Evolutionary conservation across 495 filamentous ascomycete genomes (phyloP).

Genomic region (Aspergillus saccharolyticus): DNA sequence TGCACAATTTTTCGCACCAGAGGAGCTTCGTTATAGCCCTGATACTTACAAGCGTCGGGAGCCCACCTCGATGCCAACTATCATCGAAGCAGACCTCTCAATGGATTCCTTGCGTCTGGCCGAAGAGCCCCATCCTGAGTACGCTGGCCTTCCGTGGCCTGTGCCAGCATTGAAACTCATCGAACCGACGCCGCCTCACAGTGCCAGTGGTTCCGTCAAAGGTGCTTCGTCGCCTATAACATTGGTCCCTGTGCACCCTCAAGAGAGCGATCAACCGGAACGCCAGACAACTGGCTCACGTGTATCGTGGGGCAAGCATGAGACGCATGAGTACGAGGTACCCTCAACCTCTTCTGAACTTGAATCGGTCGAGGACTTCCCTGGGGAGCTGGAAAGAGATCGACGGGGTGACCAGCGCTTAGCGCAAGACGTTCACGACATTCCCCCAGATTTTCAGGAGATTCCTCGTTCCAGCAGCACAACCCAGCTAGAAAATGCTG

Average conservation of each 20-base stretch:
- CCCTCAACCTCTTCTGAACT: conserved; percentile 49
- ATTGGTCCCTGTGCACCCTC: conserved; percentile 16
- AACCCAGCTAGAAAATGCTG: conserved; percentile 36
- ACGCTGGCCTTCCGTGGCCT: conserved; percentile 41
- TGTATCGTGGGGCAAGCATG: conserved; percentile 57
- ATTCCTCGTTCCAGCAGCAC: conserved; percentile 14
- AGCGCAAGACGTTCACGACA: conserved; percentile 21
- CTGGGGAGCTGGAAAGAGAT: background rate
- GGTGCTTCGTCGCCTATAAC: conserved; percentile 28
- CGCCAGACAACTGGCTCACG: conserved; percentile 42
- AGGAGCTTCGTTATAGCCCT: conserved; percentile 31
- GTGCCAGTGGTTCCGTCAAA: conserved; percentile 36
- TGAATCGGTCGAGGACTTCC: conserved; percentile 30
- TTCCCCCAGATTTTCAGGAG: conserved; percentile 11
- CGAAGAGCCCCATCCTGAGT: conserved; percentile 28
- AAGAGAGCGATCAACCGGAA: conserved; percentile 22
- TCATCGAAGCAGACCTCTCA: conserved; percentile 33
- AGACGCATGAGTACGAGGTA: conserved; percentile 56
- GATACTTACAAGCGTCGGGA: conserved; percentile 17
- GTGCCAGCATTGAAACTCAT: conserved; percentile 46
- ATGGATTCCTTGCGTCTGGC: conserved; percentile 3
- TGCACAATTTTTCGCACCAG: conserved; percentile 40
- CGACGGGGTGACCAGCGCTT: background rate
- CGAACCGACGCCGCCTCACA: conserved; percentile 48
- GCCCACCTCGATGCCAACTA: conserved; percentile 24